Evolutionary conservation across 1,139 yeast species (phyloP), one percentile per base, ranked within the genome.

Genomic region (Sugiyamaella grinbergsii): DNA sequence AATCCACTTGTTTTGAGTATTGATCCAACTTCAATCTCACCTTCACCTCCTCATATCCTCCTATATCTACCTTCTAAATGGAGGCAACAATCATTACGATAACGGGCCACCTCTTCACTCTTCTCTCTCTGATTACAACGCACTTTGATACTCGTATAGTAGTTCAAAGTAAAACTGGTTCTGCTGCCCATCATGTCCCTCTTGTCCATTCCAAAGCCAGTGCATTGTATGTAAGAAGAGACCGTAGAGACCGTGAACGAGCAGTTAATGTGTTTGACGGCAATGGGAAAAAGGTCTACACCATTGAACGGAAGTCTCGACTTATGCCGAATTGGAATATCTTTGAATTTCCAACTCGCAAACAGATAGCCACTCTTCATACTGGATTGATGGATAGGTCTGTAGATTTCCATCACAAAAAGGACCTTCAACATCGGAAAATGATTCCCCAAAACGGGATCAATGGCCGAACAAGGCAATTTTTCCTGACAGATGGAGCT

Each of bases 261-360:
- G 64, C 67, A 20, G 71, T 79, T 44, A 78, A 76, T 57, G 80
- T 81, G 2, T 81, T 77, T 61, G 76, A 75, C 58, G 66, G 66
- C 23, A 76, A 79, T 18, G 73, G 73, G 13, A 64, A 62, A 23
- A 75, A 76, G 56, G 63, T 72, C 4, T 80, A 75, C 62, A 71
- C 81, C 2, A 70, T 81, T 62, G 83, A 80, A 65, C 70, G 83
- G 42, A 70, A 72, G 54, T 71, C 80, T n/a, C 64, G 76, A 6
- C 62, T 72, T 46, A 74, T 75, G 46, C 80, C 82, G 11, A 73
- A 75, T 28, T 81, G 85, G 85, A 65, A 76, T 18, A 62, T 81
- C 64, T 65, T 73, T 29, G 69, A 72, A 3, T 71, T 61, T 50
- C 81, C 82, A 11, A 64, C 71, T 16, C 69, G 82, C 52, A 66